A percentile compares a stretch with the other conserved stretches of the same genome.
These are phyloP conservation scores for Nemania sp. DNA, from an alignment of 2,329 filamentous ascomycete species.

Conservation along the genomic window DNA sequence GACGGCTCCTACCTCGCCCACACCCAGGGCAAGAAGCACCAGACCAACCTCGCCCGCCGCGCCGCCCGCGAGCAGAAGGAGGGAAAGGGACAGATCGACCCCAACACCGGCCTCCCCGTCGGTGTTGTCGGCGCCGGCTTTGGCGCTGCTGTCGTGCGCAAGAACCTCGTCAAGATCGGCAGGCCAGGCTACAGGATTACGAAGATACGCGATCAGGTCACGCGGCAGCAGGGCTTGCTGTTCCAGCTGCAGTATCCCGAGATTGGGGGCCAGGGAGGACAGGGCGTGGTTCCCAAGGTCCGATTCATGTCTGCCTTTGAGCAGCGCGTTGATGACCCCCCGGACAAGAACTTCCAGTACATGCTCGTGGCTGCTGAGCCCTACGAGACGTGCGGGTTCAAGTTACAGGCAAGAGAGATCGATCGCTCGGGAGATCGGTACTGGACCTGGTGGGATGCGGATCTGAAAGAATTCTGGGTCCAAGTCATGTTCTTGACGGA, in stretches of 20 bases:
- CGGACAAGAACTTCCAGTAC: slow-evolving; percentile 95
- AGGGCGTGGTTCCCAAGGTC: slow-evolving; percentile 80
- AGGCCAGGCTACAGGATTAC: slow-evolving; percentile 98
- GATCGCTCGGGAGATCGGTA: slow-evolving; percentile 89
- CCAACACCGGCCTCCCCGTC: slow-evolving; percentile 76
- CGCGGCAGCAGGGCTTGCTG: slow-evolving; percentile 88
- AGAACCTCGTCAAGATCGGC: slow-evolving; percentile 93
- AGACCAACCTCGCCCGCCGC: slow-evolving; percentile 95
- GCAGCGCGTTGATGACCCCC: slow-evolving; percentile 91
- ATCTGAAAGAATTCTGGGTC: slow-evolving; percentile 96
- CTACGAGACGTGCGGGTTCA: slow-evolving; percentile 97
- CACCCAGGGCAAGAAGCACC: slow-evolving; percentile 98
- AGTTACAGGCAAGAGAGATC: slow-evolving; percentile 92
- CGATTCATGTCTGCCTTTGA: slow-evolving; percentile 98
- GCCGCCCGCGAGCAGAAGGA: slow-evolving; percentile 96
- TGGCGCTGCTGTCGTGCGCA: slow-evolving; percentile 71
- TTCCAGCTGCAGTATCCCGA: slow-evolving; percentile 98
- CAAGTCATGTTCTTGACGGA: slow-evolving; percentile 99
- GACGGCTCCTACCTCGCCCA: slow-evolving; percentile 99
- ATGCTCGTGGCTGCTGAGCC: slow-evolving; percentile 94
- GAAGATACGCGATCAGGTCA: slow-evolving; percentile 90
- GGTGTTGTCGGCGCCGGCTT: slow-evolving; percentile 81
- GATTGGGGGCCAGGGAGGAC: slow-evolving; percentile 65
- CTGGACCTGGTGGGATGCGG: slow-evolving; percentile 95
- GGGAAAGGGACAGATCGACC: slow-evolving; percentile 77